Evolutionary conservation across 805 yeast genomes (phyloP).

Genomic region (Candida sanyiensis): DNA sequence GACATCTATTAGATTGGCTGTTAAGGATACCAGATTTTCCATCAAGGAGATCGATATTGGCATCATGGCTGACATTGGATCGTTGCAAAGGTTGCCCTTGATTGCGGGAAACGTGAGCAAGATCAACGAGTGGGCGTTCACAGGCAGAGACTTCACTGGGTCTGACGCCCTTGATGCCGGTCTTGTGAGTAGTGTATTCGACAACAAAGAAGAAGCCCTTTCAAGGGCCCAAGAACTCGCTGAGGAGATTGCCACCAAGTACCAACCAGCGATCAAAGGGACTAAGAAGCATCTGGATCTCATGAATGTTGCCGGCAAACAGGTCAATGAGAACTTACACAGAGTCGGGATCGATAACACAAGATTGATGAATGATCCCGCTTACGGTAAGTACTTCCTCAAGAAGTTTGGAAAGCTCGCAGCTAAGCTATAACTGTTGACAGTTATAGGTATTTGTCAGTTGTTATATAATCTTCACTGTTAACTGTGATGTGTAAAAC

Average conservation of each 20-base stretch:
- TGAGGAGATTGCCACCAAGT: constrained; percentile 36
- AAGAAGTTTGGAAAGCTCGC: constrained; percentile 9
- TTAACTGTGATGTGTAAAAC: too few relatives aligned
- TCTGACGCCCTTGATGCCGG: constrained; percentile 54
- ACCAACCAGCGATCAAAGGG: constrained; percentile 59
- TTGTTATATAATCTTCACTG: too few relatives aligned
- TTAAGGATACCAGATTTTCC: constrained; percentile 46
- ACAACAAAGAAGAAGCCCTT: constrained; percentile 44
- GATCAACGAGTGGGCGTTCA: constrained; percentile 53
- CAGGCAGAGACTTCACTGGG: constrained; percentile 52
- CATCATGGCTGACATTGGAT: constrained; percentile 74
- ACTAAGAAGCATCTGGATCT: constrained; percentile 51
- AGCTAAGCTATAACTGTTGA: constrained; percentile 4
- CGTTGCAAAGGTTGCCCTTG: constrained; percentile 59
- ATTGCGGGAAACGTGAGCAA: constrained; percentile 50
- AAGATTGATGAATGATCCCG: constrained; percentile 12
- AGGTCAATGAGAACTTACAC: constrained; percentile 40
- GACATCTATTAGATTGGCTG: constrained; percentile 50
- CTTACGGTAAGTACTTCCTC: constrained; percentile 13
- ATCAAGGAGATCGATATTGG: constrained; percentile 71
- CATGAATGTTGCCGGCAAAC: constrained; percentile 31
- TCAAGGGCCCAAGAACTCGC: constrained; percentile 45
- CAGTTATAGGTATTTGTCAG: neutral
- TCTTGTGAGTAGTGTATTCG: constrained; percentile 42
- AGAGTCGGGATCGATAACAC: constrained; percentile 52